Base-by-base conservation (phyloP, 1,139 yeast genomes). In the Chernovozyma sophiae-reginae region DNA sequence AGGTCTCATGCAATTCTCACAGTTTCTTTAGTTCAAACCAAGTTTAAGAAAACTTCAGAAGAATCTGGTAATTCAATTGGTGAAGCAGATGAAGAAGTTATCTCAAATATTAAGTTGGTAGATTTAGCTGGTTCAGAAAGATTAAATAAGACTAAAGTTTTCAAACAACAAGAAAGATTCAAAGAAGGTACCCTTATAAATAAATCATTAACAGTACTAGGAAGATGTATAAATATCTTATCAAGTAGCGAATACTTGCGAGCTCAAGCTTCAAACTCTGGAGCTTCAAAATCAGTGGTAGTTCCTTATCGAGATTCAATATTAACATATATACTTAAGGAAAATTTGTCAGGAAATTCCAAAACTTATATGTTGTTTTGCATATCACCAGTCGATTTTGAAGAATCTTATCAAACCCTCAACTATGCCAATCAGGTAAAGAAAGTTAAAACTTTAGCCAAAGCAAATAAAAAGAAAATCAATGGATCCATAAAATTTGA, bases 91-190 rank as follows among this genome's bases (percentile, higher is more conserved):
- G 79, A 74, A 46, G 73, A 79, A 30, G 60, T 67, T 48, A 49
- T 66, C 3, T 81, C 92, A 2, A 74, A 77, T 43, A 67, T 85
- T 29, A 72, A 86, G 42, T 65, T 85, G 24, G 92, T 85, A 2
- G 95, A 85, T 59, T 62, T 85, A 47, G 95, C 95, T 0, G 95
- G 95, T 0, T 81, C 90, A 0, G 95, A 85, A 52, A 64, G 92
- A 40, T 76, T 82, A 6, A 56, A 65, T 15, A 70, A 80, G 15
- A 77, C 86, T 0, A 85, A 85, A 20, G 72, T 83, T 1, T 74
- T 72, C 18, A 87, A 86, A 3, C 72, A 66, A 35, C 62, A 58
- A 18, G 74, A 73, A 11, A 62, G 94, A 35, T 67, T 83, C 37
- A 73, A 79, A 45, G 95, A 86, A 54, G 95, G 95, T 1, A 68